Base-by-base conservation (phyloP, 2,329 filamentous ascomycete genomes). In the Colletotrichum zoysiae region DNA sequence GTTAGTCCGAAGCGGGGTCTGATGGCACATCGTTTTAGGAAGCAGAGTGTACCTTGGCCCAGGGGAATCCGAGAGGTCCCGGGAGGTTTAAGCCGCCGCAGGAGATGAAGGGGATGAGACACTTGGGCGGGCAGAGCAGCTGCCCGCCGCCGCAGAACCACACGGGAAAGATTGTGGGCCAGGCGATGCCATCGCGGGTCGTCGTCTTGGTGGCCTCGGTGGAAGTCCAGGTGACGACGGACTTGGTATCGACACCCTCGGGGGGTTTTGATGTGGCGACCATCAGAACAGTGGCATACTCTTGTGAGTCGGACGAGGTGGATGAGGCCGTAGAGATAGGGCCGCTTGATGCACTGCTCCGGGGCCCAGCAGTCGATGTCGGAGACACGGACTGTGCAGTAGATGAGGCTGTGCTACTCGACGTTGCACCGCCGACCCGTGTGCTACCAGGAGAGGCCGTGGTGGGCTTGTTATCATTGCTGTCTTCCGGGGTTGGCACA, bases 41-140 rank as follows among this genome's bases (percentile, higher is more conserved):
- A 8, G 12, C 8, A 51, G 38, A 9, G 46, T 76, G 63, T 75
- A 81, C 80, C 79, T 81, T 80, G 67, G 79, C 75, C 76, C 70
- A 69, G 0, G 66, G 60, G 26, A 69, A 69, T 3, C 66, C 66
- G 2, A 58, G 51, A 3, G 66, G 60, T 4, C 66, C 66, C 2
- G 66, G 66, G 14, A 38, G 12, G 16, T 58, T 42, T 11, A 58
- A 3, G 40, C 26, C 50, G 18, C 40, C 44, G 51, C 66, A 69
- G 12, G 38, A 50, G 40, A 69, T 12, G 23, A 69, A 53, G 7
- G 66, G 66, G 9, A 69, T 65, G 16, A 69, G 55, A 42, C 66
- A 69, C 9, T n/a, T 26, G 11, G 60, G 60, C 18, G 63, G 7
- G 42, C 66, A 69, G 1, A 69, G 51, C 2, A 64, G 42, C 35